Percentiles rank a stretch among this genome's conserved stretches.
Evolutionary conservation across 352 stramenopile species (phyloP).

Genomic region (Blastocystis sp.): DNA sequence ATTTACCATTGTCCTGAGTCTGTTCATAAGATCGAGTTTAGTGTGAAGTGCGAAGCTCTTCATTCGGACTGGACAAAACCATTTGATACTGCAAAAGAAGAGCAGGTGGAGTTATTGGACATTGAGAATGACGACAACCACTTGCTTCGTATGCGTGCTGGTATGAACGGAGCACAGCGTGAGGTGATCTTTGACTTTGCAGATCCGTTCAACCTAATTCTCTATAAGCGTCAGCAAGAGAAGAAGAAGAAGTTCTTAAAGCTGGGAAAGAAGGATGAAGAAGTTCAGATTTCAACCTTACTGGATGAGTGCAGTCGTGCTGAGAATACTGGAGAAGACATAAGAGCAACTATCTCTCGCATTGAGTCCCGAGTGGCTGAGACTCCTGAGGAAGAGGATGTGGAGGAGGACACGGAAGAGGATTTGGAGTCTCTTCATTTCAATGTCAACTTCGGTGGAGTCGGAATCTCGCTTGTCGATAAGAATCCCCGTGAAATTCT

Average conservation of each 20-base stretch:
- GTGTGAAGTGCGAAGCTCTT: slow-evolving; percentile 27
- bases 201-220: slow-evolving; percentile 43
- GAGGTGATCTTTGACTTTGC: slow-evolving; percentile 57
- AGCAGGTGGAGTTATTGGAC: neutral
- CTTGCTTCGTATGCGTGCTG: slow-evolving; percentile 35
- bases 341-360: neutral
- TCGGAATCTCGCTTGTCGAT: slow-evolving; percentile 39
- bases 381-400: neutral
- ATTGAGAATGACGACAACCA: slow-evolving; percentile 1
- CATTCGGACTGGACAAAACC: slow-evolving; percentile 14
- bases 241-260: slow-evolving; percentile 40
- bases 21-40: slow-evolving; percentile 12
- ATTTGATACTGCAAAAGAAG: slow-evolving; percentile 18
- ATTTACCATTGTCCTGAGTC: slow-evolving; percentile 17
- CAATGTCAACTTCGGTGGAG: slow-evolving; percentile 18
- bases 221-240: neutral
- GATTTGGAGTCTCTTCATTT: neutral
- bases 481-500: slow-evolving; percentile 29
- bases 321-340: neutral
- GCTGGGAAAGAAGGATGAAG: slow-evolving; percentile 48
- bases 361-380: neutral
- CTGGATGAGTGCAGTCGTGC: slow-evolving; percentile 10
- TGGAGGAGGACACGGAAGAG: neutral
- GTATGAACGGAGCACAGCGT: slow-evolving; percentile 18
- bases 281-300: neutral